Evolutionary conservation across 768 basidiomycete species (phyloP).

Genomic region (Lyophyllum decastes): DNA sequence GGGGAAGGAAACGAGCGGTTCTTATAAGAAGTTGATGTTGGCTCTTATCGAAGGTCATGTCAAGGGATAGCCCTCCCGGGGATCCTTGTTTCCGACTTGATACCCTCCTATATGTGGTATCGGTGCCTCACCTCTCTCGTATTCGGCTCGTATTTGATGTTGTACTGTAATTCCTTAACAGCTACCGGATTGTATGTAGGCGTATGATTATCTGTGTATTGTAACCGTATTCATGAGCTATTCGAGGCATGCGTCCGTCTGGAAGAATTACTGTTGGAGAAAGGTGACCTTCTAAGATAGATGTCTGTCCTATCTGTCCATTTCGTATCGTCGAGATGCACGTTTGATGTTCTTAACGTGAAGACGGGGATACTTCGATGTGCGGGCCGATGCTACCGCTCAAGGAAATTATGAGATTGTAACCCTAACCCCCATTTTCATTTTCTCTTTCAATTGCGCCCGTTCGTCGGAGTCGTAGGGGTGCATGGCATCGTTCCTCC

Average conservation of each 20-base stretch:
- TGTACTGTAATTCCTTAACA: too few species aligned
- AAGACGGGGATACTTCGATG: not conserved
- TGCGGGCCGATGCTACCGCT: not conserved
- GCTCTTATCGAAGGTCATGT: conserved; percentile 16
- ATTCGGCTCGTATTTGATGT: too few species aligned
- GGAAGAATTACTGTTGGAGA: too few species aligned
- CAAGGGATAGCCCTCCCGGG: not conserved
- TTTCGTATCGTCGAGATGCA: too few species aligned
- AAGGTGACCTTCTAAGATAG: too few species aligned
- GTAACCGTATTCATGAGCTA: too few species aligned
- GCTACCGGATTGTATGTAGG: too few species aligned
- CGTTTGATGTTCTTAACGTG: too few species aligned
- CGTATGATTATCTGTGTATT: too few species aligned
- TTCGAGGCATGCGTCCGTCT: not conserved
- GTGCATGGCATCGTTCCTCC: conserved; percentile 20
- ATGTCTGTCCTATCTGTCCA: too few species aligned
- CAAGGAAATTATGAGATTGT: not conserved
- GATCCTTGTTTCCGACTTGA: not conserved
- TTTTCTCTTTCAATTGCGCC: not conserved
- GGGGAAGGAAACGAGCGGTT: conserved; percentile 53
- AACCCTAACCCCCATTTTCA: conserved; percentile 16
- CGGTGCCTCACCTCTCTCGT: too few species aligned
- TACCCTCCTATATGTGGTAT: too few species aligned
- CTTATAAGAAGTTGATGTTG: conserved; percentile 41
- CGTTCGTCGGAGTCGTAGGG: not conserved